A percentile compares a stretch with the other conserved stretches of the same genome.
Conservation (phyloP, 2,329 filamentous ascomycete genomes). For the Fusarium temperatum region DNA sequence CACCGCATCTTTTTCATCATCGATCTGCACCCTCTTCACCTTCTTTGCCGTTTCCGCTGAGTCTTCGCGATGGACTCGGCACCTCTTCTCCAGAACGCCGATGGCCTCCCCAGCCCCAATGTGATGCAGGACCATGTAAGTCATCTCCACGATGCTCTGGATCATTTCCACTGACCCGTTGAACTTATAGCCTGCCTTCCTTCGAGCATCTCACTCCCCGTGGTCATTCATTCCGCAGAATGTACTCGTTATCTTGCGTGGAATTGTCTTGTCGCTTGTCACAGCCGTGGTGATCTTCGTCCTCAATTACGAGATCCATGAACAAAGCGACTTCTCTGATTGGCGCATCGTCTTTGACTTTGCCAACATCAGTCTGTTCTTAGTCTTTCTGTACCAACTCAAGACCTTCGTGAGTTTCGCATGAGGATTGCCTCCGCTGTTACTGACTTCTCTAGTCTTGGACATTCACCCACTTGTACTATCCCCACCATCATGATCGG, state of each 20-base stretch:
- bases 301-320: slow-evolving; percentile 56
- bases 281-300: slow-evolving; percentile 53
- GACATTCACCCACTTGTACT: slow-evolving; percentile 62
- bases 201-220: slow-evolving; percentile 61
- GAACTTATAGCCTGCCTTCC: slow-evolving; percentile 56
- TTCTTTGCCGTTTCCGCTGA: not conserved
- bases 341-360: slow-evolving; percentile 61
- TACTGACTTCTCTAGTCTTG: slow-evolving; percentile 51
- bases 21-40: not conserved
- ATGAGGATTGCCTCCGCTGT: not conserved
- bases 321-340: slow-evolving; percentile 49
- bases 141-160: not conserved
- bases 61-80: slow-evolving; percentile 45
- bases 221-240: slow-evolving; percentile 59
- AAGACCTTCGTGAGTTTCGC: slow-evolving; percentile 55
- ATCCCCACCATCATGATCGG: slow-evolving; percentile 50
- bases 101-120: slow-evolving; percentile 45
- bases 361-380: slow-evolving; percentile 53
- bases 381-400: slow-evolving; percentile 57
- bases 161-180: slow-evolving; percentile 11
- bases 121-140: slow-evolving; percentile 50
- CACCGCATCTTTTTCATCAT: not conserved
- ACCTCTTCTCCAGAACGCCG: slow-evolving; percentile 46
- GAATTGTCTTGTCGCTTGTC: slow-evolving; percentile 55
- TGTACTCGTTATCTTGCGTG: slow-evolving; percentile 55